Conservation (phyloP, 1,284 basidiomycete species). For the Boletus sp. region DNA sequence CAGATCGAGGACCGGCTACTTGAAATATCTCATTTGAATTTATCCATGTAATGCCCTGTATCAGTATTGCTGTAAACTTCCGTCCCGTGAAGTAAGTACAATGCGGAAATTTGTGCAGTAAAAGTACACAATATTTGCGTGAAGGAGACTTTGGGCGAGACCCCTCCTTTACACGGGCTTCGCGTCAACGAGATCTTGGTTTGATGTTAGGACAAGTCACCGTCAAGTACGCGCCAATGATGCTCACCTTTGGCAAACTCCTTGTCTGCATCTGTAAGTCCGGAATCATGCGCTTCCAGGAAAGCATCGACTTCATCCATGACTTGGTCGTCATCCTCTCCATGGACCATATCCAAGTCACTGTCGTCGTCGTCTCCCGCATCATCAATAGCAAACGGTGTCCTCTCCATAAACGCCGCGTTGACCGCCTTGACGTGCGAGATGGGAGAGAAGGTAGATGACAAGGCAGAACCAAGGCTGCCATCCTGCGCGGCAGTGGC, state of each 20-base stretch:
- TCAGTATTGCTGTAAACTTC: conserved; percentile 4
- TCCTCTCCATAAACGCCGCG: conserved; percentile 83
- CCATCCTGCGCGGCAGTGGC: conserved; percentile 25
- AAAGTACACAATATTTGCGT: conserved; percentile 18
- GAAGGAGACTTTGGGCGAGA: background rate
- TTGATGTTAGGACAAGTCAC: conserved; percentile 2
- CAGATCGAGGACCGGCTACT: conserved; percentile 42
- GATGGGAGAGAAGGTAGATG: conserved; percentile 47
- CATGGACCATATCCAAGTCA: conserved; percentile 62
- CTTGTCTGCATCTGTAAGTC: conserved; percentile 80
- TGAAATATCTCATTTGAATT: conserved; percentile 14
- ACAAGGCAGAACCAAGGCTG: conserved; percentile 31
- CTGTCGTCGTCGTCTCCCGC: conserved; percentile 70
- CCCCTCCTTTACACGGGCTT: conserved; percentile 45
- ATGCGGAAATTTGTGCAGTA: conserved; percentile 12
- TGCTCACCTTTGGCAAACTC: conserved; percentile 70
- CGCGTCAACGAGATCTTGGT: conserved; percentile 59
- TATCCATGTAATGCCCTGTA: conserved; percentile 3
- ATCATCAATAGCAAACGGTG: conserved; percentile 91
- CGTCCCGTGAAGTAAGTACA: conserved; percentile 8
- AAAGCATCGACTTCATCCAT: conserved; percentile 94
- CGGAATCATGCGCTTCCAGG: conserved; percentile 85
- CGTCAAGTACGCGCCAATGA: background rate
- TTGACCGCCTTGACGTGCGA: conserved; percentile 74
- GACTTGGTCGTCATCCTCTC: conserved; percentile 71